Evolutionary conservation across 345 rosid genomes (phyloP), one percentile per base, ranked within the genome.

Genomic region (Hibiscus trionum): DNA sequence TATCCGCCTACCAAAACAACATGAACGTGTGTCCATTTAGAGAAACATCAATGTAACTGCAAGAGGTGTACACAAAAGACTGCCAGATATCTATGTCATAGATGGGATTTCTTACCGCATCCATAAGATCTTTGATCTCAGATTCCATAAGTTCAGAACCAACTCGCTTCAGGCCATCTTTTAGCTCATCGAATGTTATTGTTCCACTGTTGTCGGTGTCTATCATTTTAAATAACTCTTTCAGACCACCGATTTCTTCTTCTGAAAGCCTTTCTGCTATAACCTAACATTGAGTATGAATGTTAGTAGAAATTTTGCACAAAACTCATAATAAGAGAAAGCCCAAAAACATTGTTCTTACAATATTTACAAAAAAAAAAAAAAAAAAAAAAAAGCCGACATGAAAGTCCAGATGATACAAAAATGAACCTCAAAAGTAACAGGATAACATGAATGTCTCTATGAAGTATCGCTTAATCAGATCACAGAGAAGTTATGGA

Each of bases 131-230:
- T 76, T 80, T 84, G 79, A 90, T 90, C 77, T 90, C 96, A 7
- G 96, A 86, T 78, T 90, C 96, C 91, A 86, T 88, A 52, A 90
- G 93, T 71, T 90, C 88, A 57, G 91, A 84, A 14, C 96, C 96
- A 26, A 90, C 91, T 72, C 84, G 82, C 59, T 47, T 86, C 74
- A 86, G 59, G 67, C 84, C 83, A 26, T 82, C 90, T 76, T 85
- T 88, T 53, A 90, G 60, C 83, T 90, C 93, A 61, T 90, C 93
- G 75, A 86, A 87, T 4, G 93, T 90, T 71, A 90, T 90, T 50
- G 90, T 82, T 57, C 96, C 93, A 50, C 88, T 90, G 78, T 78
- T 79, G 78, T 90, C 96, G 7, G 90, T 81, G 76, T 90, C 96
- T 70, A 85, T 88, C 96, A 90, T 90, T 56, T 83, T 90, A 82